phyloP scores from a whole-genome alignment of 768 basidiomycete species.

The Agaricus sinodeliciosus region DNA sequence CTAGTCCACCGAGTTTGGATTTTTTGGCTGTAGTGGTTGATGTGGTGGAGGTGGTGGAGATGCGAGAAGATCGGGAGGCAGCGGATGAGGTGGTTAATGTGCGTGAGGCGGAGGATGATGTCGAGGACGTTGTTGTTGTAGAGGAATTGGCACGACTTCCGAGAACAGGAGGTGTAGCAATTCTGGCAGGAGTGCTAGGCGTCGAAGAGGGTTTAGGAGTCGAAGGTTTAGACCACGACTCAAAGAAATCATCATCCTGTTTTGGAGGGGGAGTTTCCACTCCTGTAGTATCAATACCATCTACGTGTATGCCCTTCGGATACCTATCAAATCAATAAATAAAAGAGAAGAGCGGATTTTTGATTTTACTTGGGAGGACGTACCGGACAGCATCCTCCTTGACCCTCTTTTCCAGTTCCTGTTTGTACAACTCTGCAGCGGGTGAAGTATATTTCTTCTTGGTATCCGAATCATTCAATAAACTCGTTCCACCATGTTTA shows the following conservation, averaged over 20 bases:
- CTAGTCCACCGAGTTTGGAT: conserved; percentile 63
- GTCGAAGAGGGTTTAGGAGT: conserved; percentile 44
- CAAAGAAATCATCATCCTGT: conserved; percentile 91
- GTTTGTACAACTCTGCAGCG: conserved; percentile 85
- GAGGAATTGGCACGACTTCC: conserved; percentile 35
- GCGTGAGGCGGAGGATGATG: conserved; percentile 58
- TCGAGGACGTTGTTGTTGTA: conserved; percentile 37
- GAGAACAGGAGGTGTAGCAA: conserved; percentile 49
- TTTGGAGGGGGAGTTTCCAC: conserved; percentile 28
- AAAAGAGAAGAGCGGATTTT: conserved; percentile 5
- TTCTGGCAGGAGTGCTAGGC: conserved; percentile 40
- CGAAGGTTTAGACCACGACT: conserved; percentile 89
- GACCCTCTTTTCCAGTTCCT: conserved; percentile 77
- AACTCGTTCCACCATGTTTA: conserved; percentile 71
- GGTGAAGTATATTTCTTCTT: conserved; percentile 88
- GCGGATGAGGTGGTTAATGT: conserved; percentile 51
- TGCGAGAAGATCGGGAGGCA: conserved; percentile 40
- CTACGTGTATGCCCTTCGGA: conserved; percentile 72
- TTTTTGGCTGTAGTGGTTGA: conserved; percentile 43
- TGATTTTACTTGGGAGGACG: conserved; percentile 16
- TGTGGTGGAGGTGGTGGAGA: conserved; percentile 27
- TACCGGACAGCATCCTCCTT: conserved; percentile 70
- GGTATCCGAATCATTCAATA: conserved; percentile 67
- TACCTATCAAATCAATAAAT: conserved; percentile 37
- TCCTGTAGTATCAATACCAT: conserved; percentile 56